Percentiles rank a stretch among this genome's conserved stretches.
Evolutionary conservation across 805 yeast genomes (phyloP).

Genomic region (Nakazawaea anatomiae): DNA sequence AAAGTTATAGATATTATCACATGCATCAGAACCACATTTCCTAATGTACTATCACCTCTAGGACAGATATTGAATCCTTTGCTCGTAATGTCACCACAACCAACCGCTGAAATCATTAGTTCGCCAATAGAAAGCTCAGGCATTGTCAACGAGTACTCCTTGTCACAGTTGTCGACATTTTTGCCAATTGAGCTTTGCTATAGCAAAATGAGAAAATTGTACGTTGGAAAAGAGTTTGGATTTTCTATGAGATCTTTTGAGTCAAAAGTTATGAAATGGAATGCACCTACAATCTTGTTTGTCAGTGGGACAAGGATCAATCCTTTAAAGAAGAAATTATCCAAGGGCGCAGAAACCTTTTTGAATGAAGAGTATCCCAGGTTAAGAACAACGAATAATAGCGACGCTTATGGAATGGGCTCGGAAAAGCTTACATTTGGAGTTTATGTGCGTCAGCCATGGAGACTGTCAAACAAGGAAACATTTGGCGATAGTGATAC

Average conservation of each 20-base stretch:
- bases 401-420: slow-evolving; percentile 3
- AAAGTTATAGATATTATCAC: background rate
- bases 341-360: slow-evolving; percentile 44
- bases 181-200: slow-evolving; percentile 34
- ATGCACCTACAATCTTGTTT: slow-evolving; percentile 72
- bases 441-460: slow-evolving; percentile 61
- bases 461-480: slow-evolving; percentile 69
- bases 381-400: slow-evolving; percentile 20
- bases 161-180: slow-evolving; percentile 32
- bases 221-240: slow-evolving; percentile 71
- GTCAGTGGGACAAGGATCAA: slow-evolving; percentile 57
- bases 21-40: slow-evolving; percentile 23
- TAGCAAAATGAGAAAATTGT: slow-evolving; percentile 52
- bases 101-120: slow-evolving; percentile 2
- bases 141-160: slow-evolving; percentile 29
- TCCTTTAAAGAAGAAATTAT: slow-evolving; percentile 27
- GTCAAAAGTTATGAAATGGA: slow-evolving; percentile 82
- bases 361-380: slow-evolving; percentile 38
- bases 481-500: slow-evolving; percentile 62
- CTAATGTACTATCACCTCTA: slow-evolving; percentile 39
- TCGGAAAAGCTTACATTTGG: slow-evolving; percentile 51
- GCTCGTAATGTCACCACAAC: slow-evolving; percentile 22
- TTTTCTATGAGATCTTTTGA: slow-evolving; percentile 87
- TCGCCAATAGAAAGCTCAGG: slow-evolving; percentile 22
- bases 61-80: slow-evolving; percentile 36